These are phyloP conservation scores for Pestalotiopsis sp. DNA, from an alignment of 2,329 filamentous ascomycete species.

Conservation along the genomic window DNA sequence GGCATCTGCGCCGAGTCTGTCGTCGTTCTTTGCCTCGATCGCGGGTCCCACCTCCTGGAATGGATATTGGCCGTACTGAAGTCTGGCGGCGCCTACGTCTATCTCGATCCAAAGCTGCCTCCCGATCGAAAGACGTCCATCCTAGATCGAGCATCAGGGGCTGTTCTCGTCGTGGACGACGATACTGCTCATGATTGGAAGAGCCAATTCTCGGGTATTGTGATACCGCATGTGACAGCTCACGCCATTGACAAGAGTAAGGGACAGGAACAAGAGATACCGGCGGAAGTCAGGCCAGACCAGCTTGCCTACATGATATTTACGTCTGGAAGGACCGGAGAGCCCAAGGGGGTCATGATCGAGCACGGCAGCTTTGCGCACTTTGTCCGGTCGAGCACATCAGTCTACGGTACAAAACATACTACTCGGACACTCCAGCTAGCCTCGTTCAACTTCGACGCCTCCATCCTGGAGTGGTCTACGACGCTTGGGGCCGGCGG, in stretches of 20 bases:
- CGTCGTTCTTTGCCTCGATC: neutral
- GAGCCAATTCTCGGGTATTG: neutral
- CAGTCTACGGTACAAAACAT: neutral
- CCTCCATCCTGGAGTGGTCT: neutral
- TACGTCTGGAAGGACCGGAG: slow-evolving; percentile 13
- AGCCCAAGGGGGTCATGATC: slow-evolving; percentile 12
- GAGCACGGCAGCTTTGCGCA: slow-evolving; percentile 8
- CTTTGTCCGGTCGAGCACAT: neutral
- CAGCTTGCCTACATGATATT: slow-evolving; percentile 7
- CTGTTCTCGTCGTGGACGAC: neutral
- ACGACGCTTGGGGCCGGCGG: neutral
- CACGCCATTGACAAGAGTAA: neutral
- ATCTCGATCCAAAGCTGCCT: neutral
- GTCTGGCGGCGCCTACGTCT: neutral
- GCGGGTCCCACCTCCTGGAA: neutral
- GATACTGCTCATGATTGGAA: neutral
- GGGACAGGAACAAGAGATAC: neutral
- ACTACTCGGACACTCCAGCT: neutral
- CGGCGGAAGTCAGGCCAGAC: neutral
- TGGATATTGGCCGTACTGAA: neutral
- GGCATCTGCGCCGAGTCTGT: neutral
- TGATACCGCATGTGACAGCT: neutral
- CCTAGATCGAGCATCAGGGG: neutral
- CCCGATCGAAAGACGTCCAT: neutral
- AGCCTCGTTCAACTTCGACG: neutral